phyloP scores from a whole-genome alignment of 371 early-diverging fungal genomes.

The Actinomortierella ambigua region DNA sequence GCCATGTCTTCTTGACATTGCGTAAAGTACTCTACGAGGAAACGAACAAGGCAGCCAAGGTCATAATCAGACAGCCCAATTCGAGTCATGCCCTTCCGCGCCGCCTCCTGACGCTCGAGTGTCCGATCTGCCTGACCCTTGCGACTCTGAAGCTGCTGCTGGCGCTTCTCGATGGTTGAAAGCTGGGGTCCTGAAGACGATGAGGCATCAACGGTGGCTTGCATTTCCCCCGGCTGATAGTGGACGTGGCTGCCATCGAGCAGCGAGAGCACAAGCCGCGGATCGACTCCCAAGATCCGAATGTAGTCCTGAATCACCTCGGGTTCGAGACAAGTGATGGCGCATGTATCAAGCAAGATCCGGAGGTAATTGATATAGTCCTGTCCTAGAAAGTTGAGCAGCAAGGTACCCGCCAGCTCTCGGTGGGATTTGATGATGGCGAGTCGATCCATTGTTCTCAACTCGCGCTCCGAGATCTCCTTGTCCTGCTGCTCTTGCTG shows the following conservation, averaged over 20 bases:
- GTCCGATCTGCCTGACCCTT: too few species aligned
- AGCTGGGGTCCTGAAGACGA: too few species aligned
- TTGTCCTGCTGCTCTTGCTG: slow-evolving; percentile 35
- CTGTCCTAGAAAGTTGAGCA: slow-evolving; percentile 31
- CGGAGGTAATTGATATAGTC: slow-evolving; percentile 40
- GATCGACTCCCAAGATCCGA: slow-evolving; percentile 42
- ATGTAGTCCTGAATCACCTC: slow-evolving; percentile 39
- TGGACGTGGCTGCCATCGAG: slow-evolving; percentile 23
- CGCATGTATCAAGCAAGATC: slow-evolving; percentile 38
- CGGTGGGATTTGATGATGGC: slow-evolving; percentile 42
- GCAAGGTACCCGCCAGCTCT: slow-evolving; percentile 34
- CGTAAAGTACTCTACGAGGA: slow-evolving; percentile 28
- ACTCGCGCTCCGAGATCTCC: slow-evolving; percentile 27
- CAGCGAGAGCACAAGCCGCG: slow-evolving; percentile 24
- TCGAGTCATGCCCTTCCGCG: slow-evolving; percentile 2
- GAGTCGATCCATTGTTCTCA: slow-evolving; percentile 30
- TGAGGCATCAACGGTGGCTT: too few species aligned
- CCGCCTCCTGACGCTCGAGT: too few species aligned
- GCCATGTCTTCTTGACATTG: slow-evolving; percentile 19
- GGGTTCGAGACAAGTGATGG: slow-evolving; percentile 38
- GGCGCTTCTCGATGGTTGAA: too few species aligned
- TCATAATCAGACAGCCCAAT: slow-evolving; percentile 34
- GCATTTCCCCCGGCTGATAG: too few species aligned
- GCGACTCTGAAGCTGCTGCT: too few species aligned
- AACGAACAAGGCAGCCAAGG: slow-evolving; percentile 22